Percentiles rank a stretch among this genome's conserved stretches.
Conservation (phyloP, 2,329 filamentous ascomycete genomes). For the Fusarium sp. region DNA sequence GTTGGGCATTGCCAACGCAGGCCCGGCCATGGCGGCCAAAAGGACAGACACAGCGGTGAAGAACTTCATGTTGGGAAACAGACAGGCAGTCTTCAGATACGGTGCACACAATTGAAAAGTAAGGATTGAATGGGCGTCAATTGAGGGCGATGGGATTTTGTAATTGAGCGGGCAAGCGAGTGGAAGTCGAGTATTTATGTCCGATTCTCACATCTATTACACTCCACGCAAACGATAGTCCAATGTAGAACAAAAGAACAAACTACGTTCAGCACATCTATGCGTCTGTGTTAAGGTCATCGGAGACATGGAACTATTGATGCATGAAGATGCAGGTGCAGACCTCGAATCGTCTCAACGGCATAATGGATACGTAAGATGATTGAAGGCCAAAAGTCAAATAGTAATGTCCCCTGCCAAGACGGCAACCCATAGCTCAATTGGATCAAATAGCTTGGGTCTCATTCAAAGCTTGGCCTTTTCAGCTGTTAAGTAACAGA, state of each 20-base stretch:
- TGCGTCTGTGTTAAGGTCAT: background rate
- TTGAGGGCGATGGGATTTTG: background rate
- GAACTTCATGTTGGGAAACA: background rate
- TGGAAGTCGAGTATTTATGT: background rate
- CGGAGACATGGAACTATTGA: background rate
- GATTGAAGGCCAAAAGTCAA: background rate
- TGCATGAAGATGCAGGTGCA: background rate
- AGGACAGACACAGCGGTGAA: background rate
- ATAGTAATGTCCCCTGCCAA: background rate
- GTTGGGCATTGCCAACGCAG: conserved; percentile 1
- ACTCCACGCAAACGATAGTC: background rate
- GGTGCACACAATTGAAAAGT: too few relatives aligned
- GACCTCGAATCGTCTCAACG: background rate
- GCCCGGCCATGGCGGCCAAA: background rate
- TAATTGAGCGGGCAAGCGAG: background rate
- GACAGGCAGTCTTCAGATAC: background rate
- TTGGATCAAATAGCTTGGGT: background rate
- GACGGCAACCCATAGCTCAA: background rate
- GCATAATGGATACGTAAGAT: background rate
- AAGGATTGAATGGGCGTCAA: background rate
- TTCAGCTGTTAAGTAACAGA: background rate
- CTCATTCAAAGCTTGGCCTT: background rate
- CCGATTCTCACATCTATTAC: background rate
- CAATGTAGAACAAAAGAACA: background rate
- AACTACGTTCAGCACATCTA: background rate